These are phyloP conservation scores for Metschnikowia matae DNA, from an alignment of 805 yeast genomes.

Conservation along the genomic window DNA sequence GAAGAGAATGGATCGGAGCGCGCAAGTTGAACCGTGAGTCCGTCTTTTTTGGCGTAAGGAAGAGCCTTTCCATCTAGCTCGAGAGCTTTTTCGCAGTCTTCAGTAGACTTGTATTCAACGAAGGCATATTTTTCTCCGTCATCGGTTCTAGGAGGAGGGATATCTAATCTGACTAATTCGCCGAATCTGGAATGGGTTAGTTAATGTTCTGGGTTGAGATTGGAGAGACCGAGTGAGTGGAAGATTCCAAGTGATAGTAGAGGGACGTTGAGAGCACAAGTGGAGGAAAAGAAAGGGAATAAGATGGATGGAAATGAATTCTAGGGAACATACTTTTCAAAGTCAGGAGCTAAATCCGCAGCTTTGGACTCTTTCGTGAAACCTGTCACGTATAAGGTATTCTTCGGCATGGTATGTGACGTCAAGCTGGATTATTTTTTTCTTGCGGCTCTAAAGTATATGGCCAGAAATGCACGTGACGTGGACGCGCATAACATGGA, in stretches of 20 bases:
- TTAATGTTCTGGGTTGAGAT: conserved; percentile 5
- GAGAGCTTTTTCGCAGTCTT: conserved; percentile 54
- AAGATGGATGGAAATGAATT: conserved; percentile 1
- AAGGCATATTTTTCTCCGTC: conserved; percentile 61
- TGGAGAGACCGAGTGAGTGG: background rate
- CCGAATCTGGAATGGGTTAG: conserved; percentile 42
- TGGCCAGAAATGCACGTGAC: background rate
- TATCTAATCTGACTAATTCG: conserved; percentile 52
- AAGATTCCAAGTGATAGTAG: background rate
- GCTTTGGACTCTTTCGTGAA: conserved; percentile 52
- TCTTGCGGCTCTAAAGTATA: background rate
- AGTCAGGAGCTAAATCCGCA: conserved; percentile 53
- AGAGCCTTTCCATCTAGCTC: conserved; percentile 44
- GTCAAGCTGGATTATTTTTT: conserved; percentile 2
- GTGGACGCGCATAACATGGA: background rate
- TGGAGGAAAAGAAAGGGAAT: conserved; percentile 4
- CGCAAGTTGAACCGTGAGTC: conserved; percentile 52
- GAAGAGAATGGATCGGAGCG: conserved; percentile 48
- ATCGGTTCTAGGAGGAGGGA: conserved; percentile 58
- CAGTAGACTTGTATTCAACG: conserved; percentile 51
- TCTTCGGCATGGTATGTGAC: conserved; percentile 33
- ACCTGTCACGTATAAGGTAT: conserved; percentile 56
- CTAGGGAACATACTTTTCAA: conserved; percentile 51
- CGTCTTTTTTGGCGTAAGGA: conserved; percentile 37
- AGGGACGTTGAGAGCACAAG: background rate